Evolutionary conservation across 345 rosid species (phyloP), one percentile per base, ranked within the genome.

Genomic region (Turritis glabra): DNA sequence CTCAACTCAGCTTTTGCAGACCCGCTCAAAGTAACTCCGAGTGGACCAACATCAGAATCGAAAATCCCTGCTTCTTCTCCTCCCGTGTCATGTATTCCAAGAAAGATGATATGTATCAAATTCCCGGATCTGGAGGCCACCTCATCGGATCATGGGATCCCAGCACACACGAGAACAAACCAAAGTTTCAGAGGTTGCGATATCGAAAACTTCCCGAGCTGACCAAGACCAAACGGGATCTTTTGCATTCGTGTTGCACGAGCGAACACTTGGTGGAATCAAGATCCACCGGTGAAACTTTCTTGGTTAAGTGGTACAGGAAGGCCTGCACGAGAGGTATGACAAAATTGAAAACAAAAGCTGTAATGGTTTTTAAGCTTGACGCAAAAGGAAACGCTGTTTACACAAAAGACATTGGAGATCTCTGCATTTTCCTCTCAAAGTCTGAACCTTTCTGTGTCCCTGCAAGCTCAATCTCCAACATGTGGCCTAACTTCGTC

Each of bases 191-290:
- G 50, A 23, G 21, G 2, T 40, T 40, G 21, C 33, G 21, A 3
- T 62, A 4, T 2, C 0, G 2, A 62, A n/a, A 62, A 1, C 5
- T 27, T 27, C 68, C 38, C 3, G 0, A 17, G 17, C 35, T 63
- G 26, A 3, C 11, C 1, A 27, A 11, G 23, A 1, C 52, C n/a
- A 41, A 27, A 6, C n/a, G 23, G 1, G 37, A 29, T 3, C 52
- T 41, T 62, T 0, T 62, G 37, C 2, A 62, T 41, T 15, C 37
- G n/a, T 41, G 52, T 9, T 26, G 0, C 51, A 62, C 1, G 3
- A 62, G 9, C 9, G 37, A 62, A 25, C 67, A 41, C 37, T 62
- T 62, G 52, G 54, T 64, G 26, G 29, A 35, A 46, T 59, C 46
- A 3, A 3, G 6, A 40, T 0, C 55, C 27, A 50, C 55, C 0